A percentile compares a stretch with the other conserved stretches of the same genome.
These are phyloP conservation scores for Tolypocladium cylindrosporum DNA, from an alignment of 2,329 filamentous ascomycete species.

Conservation along the genomic window DNA sequence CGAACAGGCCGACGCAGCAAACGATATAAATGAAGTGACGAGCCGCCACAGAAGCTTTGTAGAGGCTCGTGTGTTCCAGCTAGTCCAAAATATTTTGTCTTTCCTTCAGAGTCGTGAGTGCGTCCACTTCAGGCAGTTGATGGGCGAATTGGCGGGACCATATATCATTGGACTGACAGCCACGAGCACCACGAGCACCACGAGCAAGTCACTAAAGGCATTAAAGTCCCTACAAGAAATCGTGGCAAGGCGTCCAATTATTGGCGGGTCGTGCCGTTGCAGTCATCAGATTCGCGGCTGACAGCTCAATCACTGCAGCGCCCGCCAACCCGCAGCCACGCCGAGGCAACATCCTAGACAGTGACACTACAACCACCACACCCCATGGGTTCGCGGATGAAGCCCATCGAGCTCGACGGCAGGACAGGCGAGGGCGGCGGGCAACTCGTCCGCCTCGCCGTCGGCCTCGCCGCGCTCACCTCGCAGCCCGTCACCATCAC, in stretches of 20 bases:
- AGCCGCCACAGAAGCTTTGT: neutral
- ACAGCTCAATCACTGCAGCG: no score
- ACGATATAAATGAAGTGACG: neutral
- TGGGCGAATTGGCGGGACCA: no score
- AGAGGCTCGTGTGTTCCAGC: neutral
- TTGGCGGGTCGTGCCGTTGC: no score
- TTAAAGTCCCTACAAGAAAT: no score
- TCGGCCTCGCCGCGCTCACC: slow-evolving; percentile 45
- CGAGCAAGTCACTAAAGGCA: no score
- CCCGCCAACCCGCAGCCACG: no score
- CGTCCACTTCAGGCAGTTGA: neutral
- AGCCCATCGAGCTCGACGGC: slow-evolving; percentile 41
- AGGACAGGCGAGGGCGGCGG: slow-evolving; percentile 51
- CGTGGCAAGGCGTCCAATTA: no score
- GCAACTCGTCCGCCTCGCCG: slow-evolving; percentile 47
- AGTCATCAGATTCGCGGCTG: no score
- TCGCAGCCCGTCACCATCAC: slow-evolving; percentile 41
- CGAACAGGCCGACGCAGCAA: neutral
- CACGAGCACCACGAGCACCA: no score
- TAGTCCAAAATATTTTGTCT: neutral
- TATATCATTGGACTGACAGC: no score
- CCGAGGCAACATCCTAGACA: no score
- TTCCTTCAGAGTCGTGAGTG: neutral
- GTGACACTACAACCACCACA: no score
- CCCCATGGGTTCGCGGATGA: slow-evolving; percentile 9